Evolutionary conservation across 106 monocot genomes (phyloP).

Genomic region (Platanthera zijinensis): DNA sequence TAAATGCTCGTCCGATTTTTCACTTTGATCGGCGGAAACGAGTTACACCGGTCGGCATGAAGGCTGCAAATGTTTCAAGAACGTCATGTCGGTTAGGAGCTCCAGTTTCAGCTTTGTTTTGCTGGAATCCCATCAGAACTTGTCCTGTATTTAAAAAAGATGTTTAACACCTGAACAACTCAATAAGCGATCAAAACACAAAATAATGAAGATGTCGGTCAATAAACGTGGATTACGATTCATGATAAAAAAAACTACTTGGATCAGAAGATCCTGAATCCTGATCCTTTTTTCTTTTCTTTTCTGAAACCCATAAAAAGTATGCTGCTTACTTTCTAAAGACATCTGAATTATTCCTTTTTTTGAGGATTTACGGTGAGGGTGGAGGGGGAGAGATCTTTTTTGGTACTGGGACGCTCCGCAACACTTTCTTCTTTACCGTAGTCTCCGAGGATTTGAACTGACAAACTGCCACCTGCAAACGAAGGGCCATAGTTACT

Average conservation of each 20-base stretch:
- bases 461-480: conserved; percentile 64
- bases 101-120: neutral
- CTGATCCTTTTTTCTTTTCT: too few relatives aligned
- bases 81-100: neutral
- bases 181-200: too few relatives aligned
- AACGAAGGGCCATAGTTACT: neutral
- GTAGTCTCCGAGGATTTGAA: conserved; percentile 55
- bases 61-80: neutral
- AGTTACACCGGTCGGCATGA: neutral
- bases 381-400: conserved; percentile 41
- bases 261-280: too few relatives aligned
- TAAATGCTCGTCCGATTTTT: neutral
- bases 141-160: neutral
- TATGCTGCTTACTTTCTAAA: conserved; percentile 27
- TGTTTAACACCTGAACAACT: neutral
- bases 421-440: conserved; percentile 12
- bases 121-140: neutral
- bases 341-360: conserved; percentile 26
- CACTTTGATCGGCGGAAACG: neutral
- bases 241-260: too few relatives aligned
- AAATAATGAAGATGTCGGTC: too few relatives aligned
- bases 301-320: neutral
- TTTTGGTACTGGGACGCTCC: conserved; percentile 17
- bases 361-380: conserved; percentile 32
- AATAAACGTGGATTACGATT: neutral